A percentile compares a stretch with the other conserved stretches of the same genome.
phyloP scores from a whole-genome alignment of 495 filamentous ascomycete species.

The Lichenothelia convexa region DNA sequence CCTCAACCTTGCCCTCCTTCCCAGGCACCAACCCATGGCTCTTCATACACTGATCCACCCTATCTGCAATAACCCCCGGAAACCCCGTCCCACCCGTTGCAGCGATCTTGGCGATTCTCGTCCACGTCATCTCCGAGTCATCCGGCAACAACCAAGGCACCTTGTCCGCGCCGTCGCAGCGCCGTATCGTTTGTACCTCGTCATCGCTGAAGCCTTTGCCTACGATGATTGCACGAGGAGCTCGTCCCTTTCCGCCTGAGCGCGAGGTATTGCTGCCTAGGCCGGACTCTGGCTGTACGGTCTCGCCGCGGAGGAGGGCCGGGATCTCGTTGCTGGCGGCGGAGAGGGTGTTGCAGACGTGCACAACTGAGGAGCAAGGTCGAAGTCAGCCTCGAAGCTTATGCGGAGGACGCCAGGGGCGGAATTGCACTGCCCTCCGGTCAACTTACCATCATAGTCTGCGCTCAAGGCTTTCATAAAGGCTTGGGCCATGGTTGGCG shows the following conservation, averaged over 20 bases:
- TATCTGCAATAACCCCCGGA: constrained; percentile 4
- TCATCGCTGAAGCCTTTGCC: constrained; percentile 5
- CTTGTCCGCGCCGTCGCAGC: constrained; percentile 2
- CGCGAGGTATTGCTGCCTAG: constrained; percentile 3
- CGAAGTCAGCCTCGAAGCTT: neutral
- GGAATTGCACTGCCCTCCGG: neutral
- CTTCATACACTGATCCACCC: constrained; percentile 5
- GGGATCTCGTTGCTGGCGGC: constrained; percentile 4
- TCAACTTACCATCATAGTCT: constrained; percentile 4
- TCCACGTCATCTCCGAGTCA: constrained; percentile 4
- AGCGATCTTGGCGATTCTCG: neutral
- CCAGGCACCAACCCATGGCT: constrained; percentile 3
- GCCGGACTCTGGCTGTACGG: constrained; percentile 1
- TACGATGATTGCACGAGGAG: constrained; percentile 4
- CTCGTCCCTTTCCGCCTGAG: neutral
- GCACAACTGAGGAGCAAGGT: constrained; percentile 3
- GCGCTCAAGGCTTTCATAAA: constrained; percentile 6
- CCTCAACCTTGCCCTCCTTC: constrained; percentile 1
- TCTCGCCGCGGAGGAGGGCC: constrained; percentile 1
- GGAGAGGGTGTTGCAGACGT: constrained; percentile 4
- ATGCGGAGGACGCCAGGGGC: neutral
- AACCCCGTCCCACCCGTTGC: constrained; percentile 2
- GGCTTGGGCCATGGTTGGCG: constrained; percentile 2
- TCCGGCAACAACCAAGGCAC: constrained; percentile 7
- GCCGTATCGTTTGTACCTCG: constrained; percentile 4